A percentile compares a stretch with the other conserved stretches of the same genome.
Conservation (phyloP, 495 filamentous ascomycete genomes). For the Hypomontagnella submonticulosa region DNA sequence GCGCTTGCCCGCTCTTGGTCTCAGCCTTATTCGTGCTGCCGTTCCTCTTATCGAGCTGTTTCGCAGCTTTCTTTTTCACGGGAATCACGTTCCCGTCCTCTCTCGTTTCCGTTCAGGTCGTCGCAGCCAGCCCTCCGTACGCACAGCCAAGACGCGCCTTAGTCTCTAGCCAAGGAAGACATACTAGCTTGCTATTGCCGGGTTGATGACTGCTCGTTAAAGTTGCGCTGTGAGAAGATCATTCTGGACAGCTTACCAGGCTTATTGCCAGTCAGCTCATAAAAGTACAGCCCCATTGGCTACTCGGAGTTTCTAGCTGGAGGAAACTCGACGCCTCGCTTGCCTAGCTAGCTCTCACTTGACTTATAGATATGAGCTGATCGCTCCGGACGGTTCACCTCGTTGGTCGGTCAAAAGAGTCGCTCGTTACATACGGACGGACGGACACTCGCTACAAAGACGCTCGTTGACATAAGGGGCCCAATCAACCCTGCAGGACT, state of each 20-base stretch:
- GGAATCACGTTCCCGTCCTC: conserved; percentile 18
- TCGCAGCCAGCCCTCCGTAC: conserved; percentile 13
- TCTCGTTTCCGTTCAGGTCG: conserved; percentile 11
- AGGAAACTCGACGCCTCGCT: conserved; percentile 18
- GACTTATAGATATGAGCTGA: conserved; percentile 32
- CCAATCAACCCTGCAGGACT: not conserved
- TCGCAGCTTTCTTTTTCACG: conserved; percentile 28
- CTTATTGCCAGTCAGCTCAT: conserved; percentile 21
- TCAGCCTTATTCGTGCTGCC: conserved; percentile 42
- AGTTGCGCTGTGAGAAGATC: conserved; percentile 25
- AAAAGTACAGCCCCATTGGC: conserved; percentile 17
- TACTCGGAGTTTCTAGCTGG: conserved; percentile 38
- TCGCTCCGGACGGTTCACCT: conserved; percentile 12
- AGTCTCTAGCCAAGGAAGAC: conserved; percentile 17
- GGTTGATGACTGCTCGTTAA: conserved; percentile 28
- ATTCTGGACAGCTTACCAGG: conserved; percentile 26
- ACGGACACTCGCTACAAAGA: conserved; percentile 40
- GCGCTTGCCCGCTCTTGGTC: conserved; percentile 13
- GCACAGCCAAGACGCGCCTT: conserved; percentile 17
- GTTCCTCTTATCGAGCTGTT: conserved; percentile 28
- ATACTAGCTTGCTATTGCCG: conserved; percentile 13
- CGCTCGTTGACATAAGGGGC: conserved; percentile 12
- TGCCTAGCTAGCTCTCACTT: conserved; percentile 16
- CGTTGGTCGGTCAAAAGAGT: conserved; percentile 26
- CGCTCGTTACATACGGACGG: conserved; percentile 37